Evolutionary conservation across 2,329 filamentous ascomycete genomes (phyloP), one percentile per base, ranked within the genome.

Genomic region (Penicillium janthinellum): DNA sequence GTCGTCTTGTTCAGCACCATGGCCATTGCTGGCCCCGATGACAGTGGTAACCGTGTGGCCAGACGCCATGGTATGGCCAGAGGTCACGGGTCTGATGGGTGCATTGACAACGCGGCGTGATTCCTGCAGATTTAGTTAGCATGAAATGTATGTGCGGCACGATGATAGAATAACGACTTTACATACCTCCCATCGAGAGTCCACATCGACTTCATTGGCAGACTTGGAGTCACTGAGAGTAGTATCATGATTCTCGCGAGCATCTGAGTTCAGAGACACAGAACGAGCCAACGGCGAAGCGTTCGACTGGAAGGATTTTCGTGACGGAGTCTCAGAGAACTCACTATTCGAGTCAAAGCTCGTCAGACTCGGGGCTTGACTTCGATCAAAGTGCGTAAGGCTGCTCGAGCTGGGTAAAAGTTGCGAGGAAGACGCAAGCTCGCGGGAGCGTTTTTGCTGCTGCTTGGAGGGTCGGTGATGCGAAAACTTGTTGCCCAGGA

Each of bases 401-500:
- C 64, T 72, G 58, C 75, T 70, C 39, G 73, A 69, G 51, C 73
- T 72, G 81, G 83, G 63, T 44, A 88, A 78, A 41, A 94, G 81
- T 20, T 89, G 87, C 38, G 88, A 89, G 69, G 86, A 90, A 59
- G 86, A 93, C n/a, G 91, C 92, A 58, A 96, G 82, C 74, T 97
- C 92, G 44, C 93, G 87, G 37, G 96, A 83, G 63, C 90, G 88
- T 70, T 83, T 90, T 70, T 91, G 88, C 72, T 95, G 90, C 59
- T 90, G 88, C 54, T 88, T 90, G 64, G 82, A 91, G 1, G 94
- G 93, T 4, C 92, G 87, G 72, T 96, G 91, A 71, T 92, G 91
- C 54, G 89, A 91, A 77, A 99, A 91, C 74, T 99, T 99, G 83
- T 99, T 99, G 56, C 94, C 92, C 52, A 99, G 92, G 67, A 99